Conservation (phyloP, 768 basidiomycete genomes). For the Goffeauzyma gilvescens region DNA sequence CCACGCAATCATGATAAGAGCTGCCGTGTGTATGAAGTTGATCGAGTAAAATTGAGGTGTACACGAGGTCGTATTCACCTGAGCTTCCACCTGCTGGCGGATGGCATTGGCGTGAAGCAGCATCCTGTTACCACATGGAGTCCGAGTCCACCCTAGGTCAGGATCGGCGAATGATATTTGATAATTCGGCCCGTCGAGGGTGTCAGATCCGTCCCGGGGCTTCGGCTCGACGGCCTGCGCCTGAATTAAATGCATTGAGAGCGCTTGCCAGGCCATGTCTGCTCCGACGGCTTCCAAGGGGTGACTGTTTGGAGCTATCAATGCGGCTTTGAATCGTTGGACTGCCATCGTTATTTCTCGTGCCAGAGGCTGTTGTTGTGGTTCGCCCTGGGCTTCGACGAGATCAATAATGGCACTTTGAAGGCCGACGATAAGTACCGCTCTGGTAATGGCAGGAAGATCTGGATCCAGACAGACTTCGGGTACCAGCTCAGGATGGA, state of each 20-base stretch:
- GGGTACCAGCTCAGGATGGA: too few relatives aligned
- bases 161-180: too few relatives aligned
- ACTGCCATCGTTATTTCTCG: not conserved
- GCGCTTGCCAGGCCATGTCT: conserved; percentile 5
- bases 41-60: too few relatives aligned
- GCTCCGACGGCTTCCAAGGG: conserved; percentile 1
- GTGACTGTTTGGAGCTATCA: not conserved
- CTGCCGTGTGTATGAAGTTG: too few relatives aligned
- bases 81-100: conserved; percentile 1
- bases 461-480: too few relatives aligned
- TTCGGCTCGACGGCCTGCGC: conserved; percentile 3
- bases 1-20: too few relatives aligned
- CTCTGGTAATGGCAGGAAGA: conserved; percentile 1
- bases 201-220: too few relatives aligned
- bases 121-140: conserved; percentile 6
- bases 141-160: conserved; percentile 2
- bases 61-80: too few relatives aligned
- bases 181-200: too few relatives aligned
- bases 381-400: conserved; percentile 1
- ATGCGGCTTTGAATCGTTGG: conserved; percentile 1
- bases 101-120: conserved; percentile 10
- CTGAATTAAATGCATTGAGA: conserved; percentile 2
- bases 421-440: conserved; percentile 1
- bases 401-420: conserved; percentile 4
- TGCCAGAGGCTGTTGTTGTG: conserved; percentile 2